Base-by-base conservation (phyloP, 257 asterid genomes). In the Nemophila menziesii region DNA sequence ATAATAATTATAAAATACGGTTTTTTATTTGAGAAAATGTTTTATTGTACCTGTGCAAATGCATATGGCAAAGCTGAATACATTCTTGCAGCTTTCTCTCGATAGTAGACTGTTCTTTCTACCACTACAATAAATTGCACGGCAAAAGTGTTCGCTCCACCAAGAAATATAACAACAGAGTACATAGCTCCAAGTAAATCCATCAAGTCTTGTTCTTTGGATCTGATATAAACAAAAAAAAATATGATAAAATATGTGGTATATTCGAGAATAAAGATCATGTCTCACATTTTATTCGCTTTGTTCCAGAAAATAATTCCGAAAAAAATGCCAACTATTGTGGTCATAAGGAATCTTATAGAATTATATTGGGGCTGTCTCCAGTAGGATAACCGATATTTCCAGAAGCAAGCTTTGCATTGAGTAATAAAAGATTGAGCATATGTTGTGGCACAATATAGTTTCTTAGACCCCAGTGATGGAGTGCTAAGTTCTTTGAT, bases 71-170 rank as follows among this genome's bases (percentile, higher is more conserved):
- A 56, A 17, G 90, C 66, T 5, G 95, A 77, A 51, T 72, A 83
- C 90, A 83, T 77, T 51, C 93, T 86, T 0, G 95, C 93, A 23
- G 83, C 93, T 54, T 74, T 83, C 61, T 83, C 93, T 8, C 95
- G 89, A 57, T 83, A 83, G 61, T 77, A 83, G 40, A 83, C 95
- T 0, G 86, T 83, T 62, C 95, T 65, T 60, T 80, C 95, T 2
- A 83, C 79, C 1, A 86, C 78, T 15, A 80, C 95, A 20, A 83
- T 83, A 1, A 93, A 69, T 55, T 79, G 90, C 19, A 80, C 86
- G 7, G 93, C 67, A 6, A 80, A 67, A 26, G 93, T 77, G 44
- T 71, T 79, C 19, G 93, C 74, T 49, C 86, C 93, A 18, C 95
- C 93, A 2, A 83, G 95, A 64, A 83, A 83, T 81, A 83, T 63